A percentile compares a stretch with the other conserved stretches of the same genome.
phyloP scores from a whole-genome alignment of 2,329 filamentous ascomycete genomes.

The Diaporthe citri region DNA sequence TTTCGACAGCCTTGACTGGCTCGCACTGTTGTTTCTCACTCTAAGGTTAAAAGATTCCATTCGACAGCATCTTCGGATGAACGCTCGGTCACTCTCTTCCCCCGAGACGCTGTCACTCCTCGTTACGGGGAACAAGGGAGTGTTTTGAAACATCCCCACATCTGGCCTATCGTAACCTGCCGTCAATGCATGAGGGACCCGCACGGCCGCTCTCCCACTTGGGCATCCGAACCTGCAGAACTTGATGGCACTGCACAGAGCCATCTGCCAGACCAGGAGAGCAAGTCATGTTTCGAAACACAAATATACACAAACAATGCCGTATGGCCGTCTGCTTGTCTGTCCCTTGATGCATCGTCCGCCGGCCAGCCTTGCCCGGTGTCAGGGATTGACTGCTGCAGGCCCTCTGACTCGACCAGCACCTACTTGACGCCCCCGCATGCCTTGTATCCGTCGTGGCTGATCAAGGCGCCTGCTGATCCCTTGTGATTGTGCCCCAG shows the following conservation, averaged over 20 bases:
- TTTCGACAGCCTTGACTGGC: constrained; percentile 28
- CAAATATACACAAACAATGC: neutral
- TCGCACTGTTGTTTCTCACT: constrained; percentile 19
- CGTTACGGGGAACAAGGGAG: constrained; percentile 15
- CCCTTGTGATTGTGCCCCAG: neutral
- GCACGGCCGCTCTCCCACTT: neutral
- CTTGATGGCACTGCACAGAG: neutral
- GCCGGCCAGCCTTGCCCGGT: neutral
- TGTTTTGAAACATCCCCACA: constrained; percentile 30
- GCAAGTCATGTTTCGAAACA: constrained; percentile 32
- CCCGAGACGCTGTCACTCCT: constrained; percentile 15
- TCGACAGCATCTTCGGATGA: constrained; percentile 29
- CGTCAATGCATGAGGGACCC: constrained; percentile 14
- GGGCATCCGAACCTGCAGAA: constrained; percentile 8
- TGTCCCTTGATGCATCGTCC: neutral
- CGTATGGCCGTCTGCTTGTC: neutral
- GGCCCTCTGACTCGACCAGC: constrained; percentile 7
- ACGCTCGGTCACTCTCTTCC: constrained; percentile 16
- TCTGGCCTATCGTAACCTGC: constrained; percentile 23
- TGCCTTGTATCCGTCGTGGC: neutral
- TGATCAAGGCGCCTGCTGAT: constrained; percentile 7
- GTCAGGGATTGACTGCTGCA: neutral
- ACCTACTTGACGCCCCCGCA: neutral
- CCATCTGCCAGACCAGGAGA: neutral
- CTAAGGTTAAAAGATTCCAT: constrained; percentile 4